These are phyloP conservation scores for Polygonum aviculare DNA, from an alignment of 148 eudicot species.

Conservation along the genomic window DNA sequence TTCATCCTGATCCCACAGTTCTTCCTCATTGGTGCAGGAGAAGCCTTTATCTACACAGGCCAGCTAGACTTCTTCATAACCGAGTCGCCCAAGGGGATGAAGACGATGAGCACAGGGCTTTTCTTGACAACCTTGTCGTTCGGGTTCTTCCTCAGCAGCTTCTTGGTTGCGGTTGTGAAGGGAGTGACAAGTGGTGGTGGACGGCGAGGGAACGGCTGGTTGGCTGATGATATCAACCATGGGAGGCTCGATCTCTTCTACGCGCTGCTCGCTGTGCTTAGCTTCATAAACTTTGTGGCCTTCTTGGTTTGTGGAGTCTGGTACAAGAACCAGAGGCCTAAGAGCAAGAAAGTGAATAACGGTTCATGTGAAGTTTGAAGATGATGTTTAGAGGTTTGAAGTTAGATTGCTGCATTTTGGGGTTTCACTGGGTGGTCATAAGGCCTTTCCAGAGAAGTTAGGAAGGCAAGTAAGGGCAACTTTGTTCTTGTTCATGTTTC, in stretches of 20 bases:
- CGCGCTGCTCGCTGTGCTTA: constrained; percentile 37
- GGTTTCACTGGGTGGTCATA: constrained; percentile 8
- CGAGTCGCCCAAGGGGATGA: constrained; percentile 74
- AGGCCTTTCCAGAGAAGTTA: neutral
- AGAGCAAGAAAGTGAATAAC: neutral
- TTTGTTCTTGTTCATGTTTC: constrained; percentile 5
- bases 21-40: constrained; percentile 65
- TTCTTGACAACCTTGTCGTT: constrained; percentile 59
- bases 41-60: constrained; percentile 79
- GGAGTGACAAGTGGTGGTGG: constrained; percentile 30
- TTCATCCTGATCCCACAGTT: constrained; percentile 65
- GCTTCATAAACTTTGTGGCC: constrained; percentile 36
- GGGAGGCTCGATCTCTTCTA: constrained; percentile 72
- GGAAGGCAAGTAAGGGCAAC: constrained; percentile 4
- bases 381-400: neutral
- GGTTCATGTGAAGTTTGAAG: neutral
- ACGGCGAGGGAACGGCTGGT: constrained; percentile 35
- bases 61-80: constrained; percentile 90
- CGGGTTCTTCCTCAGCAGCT: constrained; percentile 71
- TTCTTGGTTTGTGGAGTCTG: constrained; percentile 53
- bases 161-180: constrained; percentile 47
- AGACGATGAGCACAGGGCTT: constrained; percentile 81
- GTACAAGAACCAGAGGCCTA: constrained; percentile 33
- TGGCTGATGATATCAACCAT: constrained; percentile 53
- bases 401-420: constrained; percentile 9